These are phyloP conservation scores for Cyanidiococcus yangmingshanensis DNA, from an alignment of 23 red algal species.

Conservation along the genomic window DNA sequence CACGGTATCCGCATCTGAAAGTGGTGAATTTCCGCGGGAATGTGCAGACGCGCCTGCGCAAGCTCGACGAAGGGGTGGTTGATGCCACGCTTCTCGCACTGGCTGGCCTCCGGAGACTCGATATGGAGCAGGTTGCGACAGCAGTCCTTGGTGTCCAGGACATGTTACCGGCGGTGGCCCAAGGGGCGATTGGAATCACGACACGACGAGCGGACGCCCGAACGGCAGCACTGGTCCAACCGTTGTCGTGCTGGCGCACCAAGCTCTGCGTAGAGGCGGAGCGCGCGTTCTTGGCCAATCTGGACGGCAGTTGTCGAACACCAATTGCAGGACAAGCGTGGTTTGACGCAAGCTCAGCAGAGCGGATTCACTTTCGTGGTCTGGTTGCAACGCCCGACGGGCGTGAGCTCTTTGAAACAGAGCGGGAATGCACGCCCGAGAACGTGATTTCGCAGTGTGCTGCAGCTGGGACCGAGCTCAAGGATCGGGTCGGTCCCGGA, in stretches of 20 bases:
- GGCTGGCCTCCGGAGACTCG: slow-evolving; percentile 79
- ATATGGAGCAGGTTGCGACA: slow-evolving; percentile 65
- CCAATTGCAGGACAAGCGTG: slow-evolving; percentile 92
- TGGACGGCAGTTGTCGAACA: slow-evolving; percentile 90
- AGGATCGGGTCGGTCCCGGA: slow-evolving; percentile 61
- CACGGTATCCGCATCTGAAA: slow-evolving; percentile 74
- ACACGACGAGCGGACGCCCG: slow-evolving; percentile 40
- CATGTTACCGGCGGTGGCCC: slow-evolving; percentile 96
- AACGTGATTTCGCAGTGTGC: slow-evolving; percentile 51
- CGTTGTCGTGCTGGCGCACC: slow-evolving; percentile 55
- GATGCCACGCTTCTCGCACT: slow-evolving; percentile 91
- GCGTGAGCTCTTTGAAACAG: slow-evolving; percentile 40
- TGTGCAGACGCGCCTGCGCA: slow-evolving; percentile 86
- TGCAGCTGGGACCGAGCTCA: slow-evolving; percentile 75
- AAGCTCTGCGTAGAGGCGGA: slow-evolving; percentile 82
- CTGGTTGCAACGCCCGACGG: slow-evolving; percentile 90
- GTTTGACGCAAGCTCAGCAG: slow-evolving; percentile 39
- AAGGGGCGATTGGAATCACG: slow-evolving; percentile 98
- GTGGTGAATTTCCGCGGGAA: slow-evolving; percentile 98
- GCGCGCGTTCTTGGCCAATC: slow-evolving; percentile 63
- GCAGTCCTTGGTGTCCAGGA: slow-evolving; percentile 68
- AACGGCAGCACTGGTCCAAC: slow-evolving; percentile 49
- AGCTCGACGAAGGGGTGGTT: slow-evolving; percentile 68
- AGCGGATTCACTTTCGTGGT: slow-evolving; percentile 65
- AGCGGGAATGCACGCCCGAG: slow-evolving; percentile 29